Evolutionary conservation across 768 basidiomycete genomes (phyloP).

Genomic region (Lyophyllum atratum): DNA sequence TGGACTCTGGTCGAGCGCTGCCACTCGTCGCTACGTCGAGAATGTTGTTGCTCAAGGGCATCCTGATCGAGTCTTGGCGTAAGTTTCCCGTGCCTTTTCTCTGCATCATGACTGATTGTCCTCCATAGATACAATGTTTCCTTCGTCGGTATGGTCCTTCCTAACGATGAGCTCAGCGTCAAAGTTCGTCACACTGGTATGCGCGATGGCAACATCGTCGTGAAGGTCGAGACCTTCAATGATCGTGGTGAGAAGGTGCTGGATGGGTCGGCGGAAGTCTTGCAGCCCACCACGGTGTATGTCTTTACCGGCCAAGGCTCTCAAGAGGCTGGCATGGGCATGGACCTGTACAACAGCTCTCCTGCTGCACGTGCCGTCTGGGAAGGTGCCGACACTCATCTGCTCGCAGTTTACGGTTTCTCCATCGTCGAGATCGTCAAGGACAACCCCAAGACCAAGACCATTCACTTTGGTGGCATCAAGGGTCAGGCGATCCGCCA

Average conservation of each 20-base stretch:
- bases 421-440: slow-evolving; percentile 99
- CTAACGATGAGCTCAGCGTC: slow-evolving; percentile 83
- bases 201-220: slow-evolving; percentile 91
- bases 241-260: slow-evolving; percentile 88
- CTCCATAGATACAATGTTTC: slow-evolving; percentile 77
- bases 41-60: slow-evolving; percentile 91
- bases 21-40: slow-evolving; percentile 90
- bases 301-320: slow-evolving; percentile 99
- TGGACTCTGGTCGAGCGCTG: slow-evolving; percentile 96
- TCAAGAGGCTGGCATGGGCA: slow-evolving; percentile 98
- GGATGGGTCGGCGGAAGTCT: slow-evolving; percentile 89
- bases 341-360: slow-evolving; percentile 94
- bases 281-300: slow-evolving; percentile 90
- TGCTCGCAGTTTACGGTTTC: slow-evolving; percentile 95
- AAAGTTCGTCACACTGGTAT: slow-evolving; percentile 89
- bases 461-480: slow-evolving; percentile 98
- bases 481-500: slow-evolving; percentile 98
- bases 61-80: slow-evolving; percentile 89
- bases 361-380: slow-evolving; percentile 95
- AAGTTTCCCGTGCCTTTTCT: slow-evolving; percentile 35
- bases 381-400: slow-evolving; percentile 94
- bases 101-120: neutral
- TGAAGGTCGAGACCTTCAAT: slow-evolving; percentile 87
- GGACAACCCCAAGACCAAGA: slow-evolving; percentile 97
- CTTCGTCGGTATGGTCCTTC: slow-evolving; percentile 98